These are phyloP conservation scores for Coriolopsis trogii DNA, from an alignment of 1,284 basidiomycete genomes.

Conservation along the genomic window DNA sequence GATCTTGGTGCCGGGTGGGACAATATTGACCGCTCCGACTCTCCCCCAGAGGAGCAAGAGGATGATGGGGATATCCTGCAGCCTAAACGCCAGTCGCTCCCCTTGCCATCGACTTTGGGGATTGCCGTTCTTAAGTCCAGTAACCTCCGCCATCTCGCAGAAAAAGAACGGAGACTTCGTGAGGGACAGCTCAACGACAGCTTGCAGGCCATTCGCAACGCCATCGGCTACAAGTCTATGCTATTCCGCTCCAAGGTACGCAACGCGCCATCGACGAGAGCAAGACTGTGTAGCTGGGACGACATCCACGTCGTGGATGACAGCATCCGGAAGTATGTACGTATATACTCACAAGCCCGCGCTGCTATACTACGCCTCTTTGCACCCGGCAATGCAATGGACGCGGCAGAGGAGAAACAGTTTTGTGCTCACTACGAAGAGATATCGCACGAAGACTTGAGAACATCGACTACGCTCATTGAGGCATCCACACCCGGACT, in stretches of 20 bases:
- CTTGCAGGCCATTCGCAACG: constrained; percentile 1
- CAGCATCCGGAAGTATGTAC: background rate
- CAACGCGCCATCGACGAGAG: background rate
- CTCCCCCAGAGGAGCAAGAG: background rate
- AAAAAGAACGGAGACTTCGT: background rate
- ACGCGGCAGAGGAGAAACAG: background rate
- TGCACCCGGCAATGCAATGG: background rate
- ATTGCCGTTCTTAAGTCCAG: background rate
- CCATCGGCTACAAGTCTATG: constrained; percentile 4
- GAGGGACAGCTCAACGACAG: background rate
- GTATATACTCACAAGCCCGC: background rate
- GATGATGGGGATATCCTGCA: background rate
- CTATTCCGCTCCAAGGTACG: constrained; percentile 1
- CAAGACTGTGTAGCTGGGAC: background rate
- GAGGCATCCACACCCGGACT: background rate
- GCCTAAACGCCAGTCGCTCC: background rate
- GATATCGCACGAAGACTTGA: background rate
- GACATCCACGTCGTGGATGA: background rate
- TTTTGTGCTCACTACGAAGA: background rate
- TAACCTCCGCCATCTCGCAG: background rate
- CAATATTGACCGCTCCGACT: too few species aligned
- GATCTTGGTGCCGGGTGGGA: constrained; percentile 4
- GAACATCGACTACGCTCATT: background rate
- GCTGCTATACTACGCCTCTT: background rate
- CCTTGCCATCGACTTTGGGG: background rate